A percentile compares a stretch with the other conserved stretches of the same genome.
phyloP scores from a whole-genome alignment of 768 basidiomycete genomes.

The Boletus sp. region DNA sequence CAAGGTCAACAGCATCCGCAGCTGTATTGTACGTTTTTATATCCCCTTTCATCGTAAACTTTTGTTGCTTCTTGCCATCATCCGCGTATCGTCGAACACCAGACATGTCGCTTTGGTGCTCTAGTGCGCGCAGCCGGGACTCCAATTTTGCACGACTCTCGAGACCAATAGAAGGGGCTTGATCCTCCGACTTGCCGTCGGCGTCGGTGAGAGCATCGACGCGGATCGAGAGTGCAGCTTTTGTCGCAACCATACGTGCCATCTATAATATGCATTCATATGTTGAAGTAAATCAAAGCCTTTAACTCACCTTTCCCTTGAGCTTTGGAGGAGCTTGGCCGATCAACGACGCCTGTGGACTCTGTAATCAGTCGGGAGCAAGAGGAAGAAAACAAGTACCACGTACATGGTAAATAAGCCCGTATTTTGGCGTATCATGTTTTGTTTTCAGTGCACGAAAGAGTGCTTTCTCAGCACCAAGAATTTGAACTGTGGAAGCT shows the following conservation, averaged over 20 bases:
- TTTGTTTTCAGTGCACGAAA: slow-evolving; percentile 78
- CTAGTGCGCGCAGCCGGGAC: slow-evolving; percentile 84
- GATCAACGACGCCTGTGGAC: slow-evolving; percentile 78
- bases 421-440: slow-evolving; percentile 98
- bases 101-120: slow-evolving; percentile 73
- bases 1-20: slow-evolving; percentile 77
- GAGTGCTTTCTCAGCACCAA: slow-evolving; percentile 74
- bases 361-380: slow-evolving; percentile 5
- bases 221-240: slow-evolving; percentile 94
- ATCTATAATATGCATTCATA: slow-evolving; percentile 48
- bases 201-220: slow-evolving; percentile 94
- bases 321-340: slow-evolving; percentile 97
- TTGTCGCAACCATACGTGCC: slow-evolving; percentile 99
- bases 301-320: slow-evolving; percentile 79
- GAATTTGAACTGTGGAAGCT: slow-evolving; percentile 74
- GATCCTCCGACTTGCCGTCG: slow-evolving; percentile 82
- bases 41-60: slow-evolving; percentile 79
- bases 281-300: background rate
- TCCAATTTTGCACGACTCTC: slow-evolving; percentile 95
- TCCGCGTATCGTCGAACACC: slow-evolving; percentile 66
- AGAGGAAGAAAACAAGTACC: background rate
- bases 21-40: slow-evolving; percentile 82
- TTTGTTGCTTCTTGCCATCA: slow-evolving; percentile 64
- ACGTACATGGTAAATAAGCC: slow-evolving; percentile 94
- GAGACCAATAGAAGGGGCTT: slow-evolving; percentile 83